A percentile compares a stretch with the other conserved stretches of the same genome.
phyloP scores from a whole-genome alignment of 495 filamentous ascomycete species.

The Penicillium antarcticum region DNA sequence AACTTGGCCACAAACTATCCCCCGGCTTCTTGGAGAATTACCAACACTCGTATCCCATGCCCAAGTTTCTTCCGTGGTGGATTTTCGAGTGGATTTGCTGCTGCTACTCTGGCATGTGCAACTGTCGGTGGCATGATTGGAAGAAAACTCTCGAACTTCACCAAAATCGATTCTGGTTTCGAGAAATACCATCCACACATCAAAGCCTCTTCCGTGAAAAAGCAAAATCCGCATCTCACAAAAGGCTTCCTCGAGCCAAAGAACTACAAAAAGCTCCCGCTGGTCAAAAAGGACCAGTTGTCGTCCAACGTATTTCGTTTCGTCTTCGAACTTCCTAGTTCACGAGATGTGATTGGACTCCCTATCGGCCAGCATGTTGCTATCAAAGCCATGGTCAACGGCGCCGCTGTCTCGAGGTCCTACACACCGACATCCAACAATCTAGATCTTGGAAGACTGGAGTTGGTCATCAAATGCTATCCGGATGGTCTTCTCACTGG shows the following conservation, averaged over 20 bases:
- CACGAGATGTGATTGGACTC: constrained; percentile 40
- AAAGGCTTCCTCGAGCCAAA: constrained; percentile 42
- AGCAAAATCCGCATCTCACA: constrained; percentile 25
- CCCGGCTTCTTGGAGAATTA: background rate
- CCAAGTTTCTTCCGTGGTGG: constrained; percentile 9
- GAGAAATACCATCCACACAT: constrained; percentile 33
- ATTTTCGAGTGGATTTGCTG: constrained; percentile 25
- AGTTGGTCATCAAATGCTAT: constrained; percentile 48
- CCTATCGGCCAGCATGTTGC: constrained; percentile 53
- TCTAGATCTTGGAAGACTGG: constrained; percentile 37
- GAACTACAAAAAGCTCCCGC: constrained; percentile 40
- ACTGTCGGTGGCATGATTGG: constrained; percentile 13
- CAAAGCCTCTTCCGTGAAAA: constrained; percentile 18
- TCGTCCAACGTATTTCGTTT: constrained; percentile 45
- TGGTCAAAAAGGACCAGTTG: constrained; percentile 38
- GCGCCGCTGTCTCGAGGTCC: constrained; percentile 36
- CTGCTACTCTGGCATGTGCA: constrained; percentile 20
- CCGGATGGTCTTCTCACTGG: constrained; percentile 42
- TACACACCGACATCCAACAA: constrained; percentile 52
- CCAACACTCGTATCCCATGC: background rate
- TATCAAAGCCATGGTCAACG: constrained; percentile 42
- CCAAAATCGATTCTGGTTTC: constrained; percentile 29
- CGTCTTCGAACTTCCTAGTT: constrained; percentile 42
- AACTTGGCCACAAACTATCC: background rate
- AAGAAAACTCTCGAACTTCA: constrained; percentile 18